These are phyloP conservation scores for Acanthamoeba divionensis DNA, from an alignment of 208 protist species.

Conservation along the genomic window DNA sequence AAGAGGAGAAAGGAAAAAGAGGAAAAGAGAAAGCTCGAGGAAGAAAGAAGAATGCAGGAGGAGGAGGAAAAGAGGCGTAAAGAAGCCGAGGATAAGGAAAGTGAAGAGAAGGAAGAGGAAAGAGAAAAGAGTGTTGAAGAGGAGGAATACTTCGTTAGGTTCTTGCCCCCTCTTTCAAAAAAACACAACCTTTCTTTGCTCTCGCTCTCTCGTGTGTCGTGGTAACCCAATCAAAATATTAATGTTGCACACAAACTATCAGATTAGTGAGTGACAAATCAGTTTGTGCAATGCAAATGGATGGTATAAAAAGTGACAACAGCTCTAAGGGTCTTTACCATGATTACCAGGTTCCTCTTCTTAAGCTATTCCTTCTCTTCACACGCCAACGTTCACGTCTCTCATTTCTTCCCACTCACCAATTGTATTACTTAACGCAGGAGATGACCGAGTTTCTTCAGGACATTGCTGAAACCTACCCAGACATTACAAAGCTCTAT, in stretches of 20 bases:
- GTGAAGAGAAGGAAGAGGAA: not conserved
- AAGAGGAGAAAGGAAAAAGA: too few relatives aligned
- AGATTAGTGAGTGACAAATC: not conserved
- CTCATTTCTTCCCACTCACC: not conserved
- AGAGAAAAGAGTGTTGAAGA: not conserved
- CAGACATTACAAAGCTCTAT: slow-evolving; percentile 10
- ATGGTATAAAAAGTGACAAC: slow-evolving; percentile 33
- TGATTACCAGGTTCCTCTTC: too few relatives aligned
- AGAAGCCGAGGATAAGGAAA: not conserved
- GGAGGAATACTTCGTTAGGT: too few relatives aligned
- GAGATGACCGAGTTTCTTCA: not conserved
- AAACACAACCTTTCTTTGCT: too few relatives aligned
- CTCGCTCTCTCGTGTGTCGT: not conserved
- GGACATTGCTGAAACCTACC: not conserved
- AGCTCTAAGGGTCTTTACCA: too few relatives aligned
- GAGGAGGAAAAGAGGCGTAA: too few relatives aligned
- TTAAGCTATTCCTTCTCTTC: not conserved
- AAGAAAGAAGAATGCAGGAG: too few relatives aligned
- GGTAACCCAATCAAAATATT: not conserved
- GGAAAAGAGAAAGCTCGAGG: too few relatives aligned
- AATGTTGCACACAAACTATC: not conserved
- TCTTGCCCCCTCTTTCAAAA: too few relatives aligned
- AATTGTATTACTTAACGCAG: not conserved
- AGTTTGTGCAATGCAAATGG: not conserved
- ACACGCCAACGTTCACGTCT: not conserved